Conservation (phyloP, 306 rosid species). For the Corylus americana region DNA sequence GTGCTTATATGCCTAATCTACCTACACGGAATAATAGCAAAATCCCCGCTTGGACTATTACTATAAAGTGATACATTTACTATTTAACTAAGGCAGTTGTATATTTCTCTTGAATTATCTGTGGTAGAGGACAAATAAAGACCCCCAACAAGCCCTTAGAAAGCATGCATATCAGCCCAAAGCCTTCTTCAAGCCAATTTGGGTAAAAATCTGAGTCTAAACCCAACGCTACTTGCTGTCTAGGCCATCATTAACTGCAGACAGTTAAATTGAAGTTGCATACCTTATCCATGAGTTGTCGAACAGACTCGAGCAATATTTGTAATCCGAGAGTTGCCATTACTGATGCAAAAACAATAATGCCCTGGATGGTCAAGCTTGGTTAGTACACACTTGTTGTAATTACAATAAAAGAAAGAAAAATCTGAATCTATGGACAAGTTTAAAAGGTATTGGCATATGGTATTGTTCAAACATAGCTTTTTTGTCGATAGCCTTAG, state of each 20-base stretch:
- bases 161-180: too few species aligned
- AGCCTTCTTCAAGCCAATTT: too few species aligned
- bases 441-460: neutral
- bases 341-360: constrained; percentile 84
- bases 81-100: too few species aligned
- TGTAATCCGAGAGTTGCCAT: constrained; percentile 86
- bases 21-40: neutral
- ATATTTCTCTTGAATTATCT: too few species aligned
- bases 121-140: too few species aligned
- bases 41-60: too few species aligned
- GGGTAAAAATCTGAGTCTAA: neutral
- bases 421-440: neutral
- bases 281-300: constrained; percentile 49
- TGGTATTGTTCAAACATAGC: neutral
- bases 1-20: neutral
- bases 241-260: neutral
- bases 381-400: constrained; percentile 1
- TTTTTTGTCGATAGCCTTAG: neutral
- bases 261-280: neutral
- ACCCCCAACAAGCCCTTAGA: too few species aligned
- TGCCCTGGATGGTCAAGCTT: constrained; percentile 57
- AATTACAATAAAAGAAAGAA: neutral
- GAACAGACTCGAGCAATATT: constrained; percentile 67
- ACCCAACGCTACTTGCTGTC: neutral
- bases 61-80: too few species aligned